These are phyloP conservation scores for Saccharomyces hybrid DNA, from an alignment of 1,139 yeast species.

Conservation along the genomic window DNA sequence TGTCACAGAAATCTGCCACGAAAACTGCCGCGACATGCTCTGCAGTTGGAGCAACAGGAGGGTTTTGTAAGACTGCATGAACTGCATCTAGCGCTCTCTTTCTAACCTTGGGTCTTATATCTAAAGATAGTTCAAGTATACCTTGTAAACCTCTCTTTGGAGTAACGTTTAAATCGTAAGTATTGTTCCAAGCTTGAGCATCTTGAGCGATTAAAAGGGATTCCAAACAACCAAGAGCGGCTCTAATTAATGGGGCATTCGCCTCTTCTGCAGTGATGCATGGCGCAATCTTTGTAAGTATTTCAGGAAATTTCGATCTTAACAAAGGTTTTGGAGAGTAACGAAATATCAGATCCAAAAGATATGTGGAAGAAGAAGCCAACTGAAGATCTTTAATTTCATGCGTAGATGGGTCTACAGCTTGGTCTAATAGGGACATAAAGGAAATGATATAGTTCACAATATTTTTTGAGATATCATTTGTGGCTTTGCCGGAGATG, in stretches of 20 bases:
- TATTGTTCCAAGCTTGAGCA: constrained; percentile 60
- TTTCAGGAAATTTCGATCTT: constrained; percentile 65
- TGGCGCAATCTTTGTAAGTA: constrained; percentile 73
- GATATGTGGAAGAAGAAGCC: constrained; percentile 72
- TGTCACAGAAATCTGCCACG: constrained; percentile 63
- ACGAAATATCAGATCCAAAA: constrained; percentile 74
- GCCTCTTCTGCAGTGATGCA: constrained; percentile 62
- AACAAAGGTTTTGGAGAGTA: constrained; percentile 63
- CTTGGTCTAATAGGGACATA: constrained; percentile 71
- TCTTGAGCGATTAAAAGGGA: constrained; percentile 76
- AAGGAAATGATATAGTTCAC: constrained; percentile 85
- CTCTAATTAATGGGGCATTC: constrained; percentile 78
- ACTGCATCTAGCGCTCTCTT: constrained; percentile 92
- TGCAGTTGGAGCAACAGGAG: constrained; percentile 80
- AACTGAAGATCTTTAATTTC: constrained; percentile 50
- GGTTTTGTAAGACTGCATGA: constrained; percentile 49
- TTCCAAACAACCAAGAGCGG: constrained; percentile 83
- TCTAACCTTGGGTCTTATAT: constrained; percentile 91
- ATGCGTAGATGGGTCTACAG: constrained; percentile 47
- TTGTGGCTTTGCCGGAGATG: constrained; percentile 50
- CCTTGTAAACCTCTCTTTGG: constrained; percentile 82
- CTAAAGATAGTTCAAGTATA: constrained; percentile 69
- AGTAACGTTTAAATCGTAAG: constrained; percentile 47
- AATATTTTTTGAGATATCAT: constrained; percentile 44
- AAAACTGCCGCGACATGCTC: constrained; percentile 68